A percentile compares a stretch with the other conserved stretches of the same genome.
Conservation (phyloP, 2,329 filamentous ascomycete species). For the Stemphylium beticola region DNA sequence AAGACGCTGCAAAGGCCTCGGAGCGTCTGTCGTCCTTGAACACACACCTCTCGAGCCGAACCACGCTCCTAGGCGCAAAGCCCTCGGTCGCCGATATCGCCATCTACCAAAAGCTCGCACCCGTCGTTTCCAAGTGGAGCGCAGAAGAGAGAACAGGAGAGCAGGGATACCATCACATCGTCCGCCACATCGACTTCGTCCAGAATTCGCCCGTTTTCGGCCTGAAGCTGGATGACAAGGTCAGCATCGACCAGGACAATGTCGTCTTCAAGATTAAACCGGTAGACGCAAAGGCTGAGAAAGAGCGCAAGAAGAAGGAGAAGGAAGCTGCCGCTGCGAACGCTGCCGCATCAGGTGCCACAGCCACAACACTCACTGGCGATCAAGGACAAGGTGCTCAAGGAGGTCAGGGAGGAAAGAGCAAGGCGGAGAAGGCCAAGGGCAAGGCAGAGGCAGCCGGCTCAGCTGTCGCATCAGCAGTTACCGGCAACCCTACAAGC, state of each 20-base stretch:
- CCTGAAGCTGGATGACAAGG: constrained; percentile 76
- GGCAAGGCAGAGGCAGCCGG: constrained; percentile 62
- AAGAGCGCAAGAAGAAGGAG: constrained; percentile 95
- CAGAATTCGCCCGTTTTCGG: constrained; percentile 81
- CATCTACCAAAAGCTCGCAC: constrained; percentile 78
- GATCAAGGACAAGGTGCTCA: constrained; percentile 35
- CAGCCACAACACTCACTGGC: constrained; percentile 46
- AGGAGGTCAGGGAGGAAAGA: constrained; percentile 51
- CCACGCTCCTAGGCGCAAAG: constrained; percentile 87
- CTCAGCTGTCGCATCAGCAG: constrained; percentile 57
- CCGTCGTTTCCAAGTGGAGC: constrained; percentile 78
- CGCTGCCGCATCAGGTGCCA: constrained; percentile 61
- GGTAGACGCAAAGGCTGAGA: constrained; percentile 90
- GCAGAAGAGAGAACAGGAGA: constrained; percentile 88
- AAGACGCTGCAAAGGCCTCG: constrained; percentile 63
- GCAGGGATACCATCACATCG: constrained; percentile 86
- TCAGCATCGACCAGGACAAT: constrained; percentile 78
- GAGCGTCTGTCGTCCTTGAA: constrained; percentile 81
- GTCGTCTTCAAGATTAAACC: constrained; percentile 88
- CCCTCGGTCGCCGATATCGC: constrained; percentile 86
- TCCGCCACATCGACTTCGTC: constrained; percentile 91
- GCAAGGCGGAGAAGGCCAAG: constrained; percentile 54
- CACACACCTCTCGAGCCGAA: constrained; percentile 83
- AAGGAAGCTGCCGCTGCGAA: constrained; percentile 68
- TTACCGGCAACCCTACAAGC: constrained; percentile 48